Evolutionary conservation across 768 basidiomycete species (phyloP).

Genomic region (Pleurotus giganteus): DNA sequence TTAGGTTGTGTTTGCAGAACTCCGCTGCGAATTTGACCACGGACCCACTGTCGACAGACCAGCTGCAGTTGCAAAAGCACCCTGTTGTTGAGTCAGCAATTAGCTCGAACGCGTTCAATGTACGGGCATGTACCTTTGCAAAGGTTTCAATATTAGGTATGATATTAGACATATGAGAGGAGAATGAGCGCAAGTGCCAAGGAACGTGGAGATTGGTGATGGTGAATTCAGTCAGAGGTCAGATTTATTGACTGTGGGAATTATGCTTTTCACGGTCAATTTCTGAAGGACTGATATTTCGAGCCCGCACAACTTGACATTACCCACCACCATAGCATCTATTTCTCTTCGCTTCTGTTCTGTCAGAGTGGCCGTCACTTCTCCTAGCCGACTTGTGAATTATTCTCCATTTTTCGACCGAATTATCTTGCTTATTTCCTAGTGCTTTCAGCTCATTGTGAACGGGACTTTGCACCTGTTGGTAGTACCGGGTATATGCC

Average conservation of each 20-base stretch:
- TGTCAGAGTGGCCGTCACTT: too few relatives aligned
- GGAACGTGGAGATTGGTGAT: not conserved
- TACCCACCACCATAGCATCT: too few relatives aligned
- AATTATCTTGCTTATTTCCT: too few relatives aligned
- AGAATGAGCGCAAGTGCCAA: not conserved
- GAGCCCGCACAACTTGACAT: too few relatives aligned
- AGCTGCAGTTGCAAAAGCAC: conserved; percentile 53
- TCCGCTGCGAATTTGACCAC: conserved; percentile 14
- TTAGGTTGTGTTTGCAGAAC: not conserved
- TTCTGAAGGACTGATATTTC: too few relatives aligned
- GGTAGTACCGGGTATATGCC: too few relatives aligned
- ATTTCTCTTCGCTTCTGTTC: too few relatives aligned
- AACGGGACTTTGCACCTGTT: too few relatives aligned
- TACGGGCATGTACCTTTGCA: conserved; percentile 38
- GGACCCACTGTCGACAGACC: conserved; percentile 56
- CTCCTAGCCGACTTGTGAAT: too few relatives aligned
- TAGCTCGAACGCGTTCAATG: not conserved
- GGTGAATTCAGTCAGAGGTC: not conserved
- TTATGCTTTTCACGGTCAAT: not conserved
- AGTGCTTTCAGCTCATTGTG: too few relatives aligned
- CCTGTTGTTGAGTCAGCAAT: conserved; percentile 29
- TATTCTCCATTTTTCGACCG: too few relatives aligned
- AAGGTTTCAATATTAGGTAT: conserved; percentile 46
- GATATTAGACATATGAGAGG: conserved; percentile 28
- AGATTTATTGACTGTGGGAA: not conserved